Percentiles rank a stretch among this genome's conserved stretches.
These are phyloP conservation scores for Astrothelium macrocarpum DNA, from an alignment of 495 filamentous ascomycete species.

Conservation along the genomic window DNA sequence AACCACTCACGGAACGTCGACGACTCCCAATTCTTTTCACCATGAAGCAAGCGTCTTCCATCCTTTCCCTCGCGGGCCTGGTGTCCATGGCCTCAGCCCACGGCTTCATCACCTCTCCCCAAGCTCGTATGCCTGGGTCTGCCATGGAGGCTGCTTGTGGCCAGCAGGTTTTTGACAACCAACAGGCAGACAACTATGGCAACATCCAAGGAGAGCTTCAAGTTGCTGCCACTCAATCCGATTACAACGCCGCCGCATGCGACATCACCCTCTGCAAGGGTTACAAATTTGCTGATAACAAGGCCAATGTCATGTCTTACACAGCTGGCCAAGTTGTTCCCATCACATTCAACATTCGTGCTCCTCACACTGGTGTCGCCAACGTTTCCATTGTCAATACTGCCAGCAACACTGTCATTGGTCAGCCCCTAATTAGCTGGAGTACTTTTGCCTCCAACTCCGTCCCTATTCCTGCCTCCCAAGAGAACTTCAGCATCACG, in stretches of 20 bases:
- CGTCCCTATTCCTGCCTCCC: conserved; percentile 41
- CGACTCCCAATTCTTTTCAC: not conserved
- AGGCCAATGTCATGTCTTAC: conserved; percentile 52
- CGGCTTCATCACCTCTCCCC: conserved; percentile 51
- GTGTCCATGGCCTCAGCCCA: conserved; percentile 47
- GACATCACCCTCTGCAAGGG: conserved; percentile 64
- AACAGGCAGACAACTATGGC: conserved; percentile 53
- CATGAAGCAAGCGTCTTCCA: conserved; percentile 14
- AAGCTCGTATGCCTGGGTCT: conserved; percentile 49
- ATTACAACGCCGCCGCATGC: conserved; percentile 50
- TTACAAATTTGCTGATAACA: conserved; percentile 63
- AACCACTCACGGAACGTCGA: not conserved
- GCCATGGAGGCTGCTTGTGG: conserved; percentile 55
- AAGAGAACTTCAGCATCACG: conserved; percentile 56
- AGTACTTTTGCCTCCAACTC: conserved; percentile 44
- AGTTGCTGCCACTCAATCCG: conserved; percentile 42
- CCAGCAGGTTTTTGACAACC: conserved; percentile 49
- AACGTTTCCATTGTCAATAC: conserved; percentile 55
- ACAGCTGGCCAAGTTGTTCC: conserved; percentile 49
- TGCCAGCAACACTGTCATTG: conserved; percentile 48
- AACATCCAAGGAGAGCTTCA: conserved; percentile 61
- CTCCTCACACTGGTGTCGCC: conserved; percentile 55
- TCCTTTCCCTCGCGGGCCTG: conserved; percentile 38
- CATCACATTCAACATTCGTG: conserved; percentile 50
- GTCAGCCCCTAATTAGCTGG: conserved; percentile 46